Evolutionary conservation across 169 alveolate species (phyloP), one percentile per base, ranked within the genome.

Genomic region (Eimeria zaria): DNA sequence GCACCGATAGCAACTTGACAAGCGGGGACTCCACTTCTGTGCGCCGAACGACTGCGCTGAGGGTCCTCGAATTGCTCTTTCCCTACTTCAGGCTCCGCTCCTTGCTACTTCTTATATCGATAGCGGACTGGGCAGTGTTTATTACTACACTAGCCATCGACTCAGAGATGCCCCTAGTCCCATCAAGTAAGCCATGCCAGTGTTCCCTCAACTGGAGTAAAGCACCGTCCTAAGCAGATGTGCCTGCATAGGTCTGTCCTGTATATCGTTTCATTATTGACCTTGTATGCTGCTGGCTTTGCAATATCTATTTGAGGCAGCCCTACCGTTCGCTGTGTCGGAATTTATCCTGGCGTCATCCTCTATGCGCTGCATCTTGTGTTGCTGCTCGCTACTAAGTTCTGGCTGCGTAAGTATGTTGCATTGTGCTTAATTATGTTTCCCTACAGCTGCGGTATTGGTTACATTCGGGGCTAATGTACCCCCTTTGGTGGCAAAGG

Each of bases 381-480:
- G 14, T 24, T 36, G 73, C 39, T 62, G 4, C 39, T 27, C n/a
- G 20, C 33, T 69, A n/a, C 27, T 9, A 30, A 69, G 33, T 69
- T 12, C 8, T 33, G 78, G 27, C 78, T 69, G n/a, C 78, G 44
- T 36, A 69, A 30, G 24, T 20, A 22, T 58, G 67, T 69, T 69
- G 78, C 14, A 48, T 4, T 33, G 8, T 33, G 78, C 27, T 3
- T 33, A 9, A 4, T 8, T 67, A 33, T 62, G 27, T 12, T 33
- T 69, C 48, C 11, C 33, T 27, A 33, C 96, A 98, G 98, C 92
- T 46, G 89, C 87, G 64, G 96, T 87, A 9, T 62, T 95, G 78
- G 94, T 81, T 48, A 44, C 91, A 22, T 95, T 97, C 64, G 98
- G 98, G 44, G 98, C 99, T 5, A 97, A 97, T 67, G 97, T 95